Evolutionary conservation across 2,329 filamentous ascomycete genomes (phyloP).

Genomic region (Epichloe amarillans): DNA sequence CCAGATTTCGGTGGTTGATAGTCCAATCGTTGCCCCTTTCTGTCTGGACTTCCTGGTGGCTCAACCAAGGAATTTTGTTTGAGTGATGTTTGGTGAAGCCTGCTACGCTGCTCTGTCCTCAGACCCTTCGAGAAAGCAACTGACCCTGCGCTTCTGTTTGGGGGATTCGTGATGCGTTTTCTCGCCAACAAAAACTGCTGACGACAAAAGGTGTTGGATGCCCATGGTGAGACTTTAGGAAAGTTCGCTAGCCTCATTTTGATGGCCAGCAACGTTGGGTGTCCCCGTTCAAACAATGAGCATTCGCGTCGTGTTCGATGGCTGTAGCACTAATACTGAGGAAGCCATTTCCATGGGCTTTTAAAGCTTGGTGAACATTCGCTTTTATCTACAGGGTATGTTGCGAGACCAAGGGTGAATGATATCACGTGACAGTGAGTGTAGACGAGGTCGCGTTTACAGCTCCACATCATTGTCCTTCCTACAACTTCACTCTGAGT

Average conservation of each 20-base stretch:
- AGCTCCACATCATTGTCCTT: not conserved
- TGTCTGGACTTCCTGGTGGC: not conserved
- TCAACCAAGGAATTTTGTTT: not conserved
- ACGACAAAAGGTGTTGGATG: not conserved
- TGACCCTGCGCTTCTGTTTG: not conserved
- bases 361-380: no score
- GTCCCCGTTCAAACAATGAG: no score
- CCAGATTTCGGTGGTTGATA: constrained; percentile 62
- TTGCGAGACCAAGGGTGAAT: no score
- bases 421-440: not conserved
- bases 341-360: no score
- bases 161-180: not conserved
- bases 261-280: no score
- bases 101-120: not conserved
- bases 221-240: not conserved
- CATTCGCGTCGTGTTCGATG: no score
- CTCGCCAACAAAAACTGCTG: not conserved
- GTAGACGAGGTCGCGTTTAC: not conserved
- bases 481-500: not conserved
- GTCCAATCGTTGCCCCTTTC: constrained; percentile 8
- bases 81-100: not conserved
- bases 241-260: constrained; percentile 2
- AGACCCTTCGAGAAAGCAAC: not conserved
- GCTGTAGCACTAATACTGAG: no score
- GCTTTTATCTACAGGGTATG: not conserved